Evolutionary conservation across 2,329 filamentous ascomycete species (phyloP), one percentile per base, ranked within the genome.

Genomic region (Talaromyces sp.): DNA sequence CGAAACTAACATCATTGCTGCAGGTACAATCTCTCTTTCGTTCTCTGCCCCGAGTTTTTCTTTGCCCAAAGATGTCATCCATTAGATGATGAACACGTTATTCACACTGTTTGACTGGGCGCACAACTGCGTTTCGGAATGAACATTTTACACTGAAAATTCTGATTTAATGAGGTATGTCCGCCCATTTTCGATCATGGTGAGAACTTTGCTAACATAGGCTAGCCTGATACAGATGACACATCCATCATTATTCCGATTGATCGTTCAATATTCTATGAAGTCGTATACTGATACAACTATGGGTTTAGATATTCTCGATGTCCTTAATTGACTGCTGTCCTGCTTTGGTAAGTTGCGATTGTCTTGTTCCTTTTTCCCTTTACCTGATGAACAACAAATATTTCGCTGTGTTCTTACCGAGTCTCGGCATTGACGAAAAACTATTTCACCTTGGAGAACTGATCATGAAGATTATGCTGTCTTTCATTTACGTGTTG

Each of bases 81-180:
- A 79, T 79, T 78, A 75, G 72, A 87, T 88, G 86, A 88, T 88
- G 86, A 88, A 66, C 84, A 64, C 80, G 82, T 81, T 88, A 88
- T 88, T 88, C 86, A 88, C 86, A 88, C 86, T 88, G 86, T 88
- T 86, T 87, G 86, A 88, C 82, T 78, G 77, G 77, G 75, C 76
- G 76, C 78, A 77, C 82, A 82, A 81, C 78, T 79, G 64, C 59
- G 60, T 62, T 80, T 78, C 72, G 83, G 80, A 71, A 84, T 88
- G 85, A 88, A 85, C 84, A 81, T 80, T 79, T 75, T 76, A 83
- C 83, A 86, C 82, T 83, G 80, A 85, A 86, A 86, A 88, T 86
- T 88, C 86, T 88, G 86, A 88, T 88, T 88, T 88, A 88, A 88
- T 88, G 86, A 88, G 85, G 85, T 83, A 73, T 53, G 3, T 59